phyloP scores from a whole-genome alignment of 306 rosid genomes.

The Abrus precatorius region DNA sequence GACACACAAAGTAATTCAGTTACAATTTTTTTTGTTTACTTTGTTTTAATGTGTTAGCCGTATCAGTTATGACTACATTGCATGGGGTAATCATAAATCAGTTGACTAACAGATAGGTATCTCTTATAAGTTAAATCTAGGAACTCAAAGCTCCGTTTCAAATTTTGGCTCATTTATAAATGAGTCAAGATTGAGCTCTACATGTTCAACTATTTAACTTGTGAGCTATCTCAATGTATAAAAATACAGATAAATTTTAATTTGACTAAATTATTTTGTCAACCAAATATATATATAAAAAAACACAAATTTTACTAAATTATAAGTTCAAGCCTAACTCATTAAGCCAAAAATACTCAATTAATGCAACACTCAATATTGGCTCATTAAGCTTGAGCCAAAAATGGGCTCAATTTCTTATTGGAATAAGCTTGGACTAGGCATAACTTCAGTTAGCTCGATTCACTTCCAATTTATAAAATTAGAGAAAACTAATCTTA shows the following conservation, averaged over 20 bases:
- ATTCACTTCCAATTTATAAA: not conserved
- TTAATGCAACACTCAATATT: not conserved
- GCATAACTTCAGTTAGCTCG: not conserved
- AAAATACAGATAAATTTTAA: not conserved
- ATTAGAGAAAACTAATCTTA: not conserved
- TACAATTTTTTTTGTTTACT: not conserved
- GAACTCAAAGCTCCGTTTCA: not conserved
- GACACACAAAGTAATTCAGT: not conserved
- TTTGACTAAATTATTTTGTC: not conserved
- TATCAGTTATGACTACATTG: too few species aligned
- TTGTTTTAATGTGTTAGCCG: not conserved
- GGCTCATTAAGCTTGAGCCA: not conserved
- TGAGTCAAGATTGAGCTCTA: too few species aligned
- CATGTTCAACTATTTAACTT: not conserved
- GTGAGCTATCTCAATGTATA: not conserved
- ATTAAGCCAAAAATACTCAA: slow-evolving; percentile 23
- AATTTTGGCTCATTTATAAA: too few species aligned
- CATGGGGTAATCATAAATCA: too few species aligned
- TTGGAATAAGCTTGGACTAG: slow-evolving; percentile 1
- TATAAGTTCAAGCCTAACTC: not conserved
- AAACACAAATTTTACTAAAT: not conserved
- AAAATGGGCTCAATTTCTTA: not conserved
- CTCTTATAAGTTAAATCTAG: not conserved
- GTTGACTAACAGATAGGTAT: not conserved
- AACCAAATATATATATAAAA: not conserved